Evolutionary conservation across 768 basidiomycete genomes (phyloP).

Genomic region (Amanita subjunquillea): DNA sequence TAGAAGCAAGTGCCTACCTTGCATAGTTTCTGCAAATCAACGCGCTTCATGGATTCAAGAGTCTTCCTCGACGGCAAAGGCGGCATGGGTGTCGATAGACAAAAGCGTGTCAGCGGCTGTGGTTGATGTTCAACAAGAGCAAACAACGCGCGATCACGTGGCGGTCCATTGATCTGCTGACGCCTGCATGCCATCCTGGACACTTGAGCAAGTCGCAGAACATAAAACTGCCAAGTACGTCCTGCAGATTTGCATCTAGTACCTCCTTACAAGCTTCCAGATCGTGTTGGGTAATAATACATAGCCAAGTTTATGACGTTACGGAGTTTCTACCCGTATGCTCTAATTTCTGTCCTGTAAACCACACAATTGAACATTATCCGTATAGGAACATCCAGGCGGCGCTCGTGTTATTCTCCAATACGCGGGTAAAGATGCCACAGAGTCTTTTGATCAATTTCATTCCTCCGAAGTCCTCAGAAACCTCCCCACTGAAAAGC

Average conservation of each 20-base stretch:
- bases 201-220: conserved; percentile 47
- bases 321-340: conserved; percentile 62
- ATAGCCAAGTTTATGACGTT: conserved; percentile 76
- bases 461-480: conserved; percentile 79
- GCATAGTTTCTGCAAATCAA: conserved; percentile 54
- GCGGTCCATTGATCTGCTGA: not conserved
- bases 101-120: conserved; percentile 12
- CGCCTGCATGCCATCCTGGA: conserved; percentile 28
- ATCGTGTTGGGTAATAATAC: conserved; percentile 81
- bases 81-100: conserved; percentile 21
- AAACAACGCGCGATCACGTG: conserved; percentile 45
- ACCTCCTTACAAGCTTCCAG: conserved; percentile 19
- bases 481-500: conserved; percentile 59
- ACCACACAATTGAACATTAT: not conserved
- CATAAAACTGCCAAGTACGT: conserved; percentile 46
- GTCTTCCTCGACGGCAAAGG: conserved; percentile 29
- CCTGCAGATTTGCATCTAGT: not conserved
- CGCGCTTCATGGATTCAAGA: conserved; percentile 35
- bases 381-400: conserved; percentile 61
- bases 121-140: conserved; percentile 39
- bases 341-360: not conserved
- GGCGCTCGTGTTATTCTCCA: conserved; percentile 74
- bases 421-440: conserved; percentile 84
- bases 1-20: conserved; percentile 33
- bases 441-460: conserved; percentile 64